Evolutionary conservation across 345 rosid species (phyloP), one percentile per base, ranked within the genome.

Genomic region (Lepidium sativum): DNA sequence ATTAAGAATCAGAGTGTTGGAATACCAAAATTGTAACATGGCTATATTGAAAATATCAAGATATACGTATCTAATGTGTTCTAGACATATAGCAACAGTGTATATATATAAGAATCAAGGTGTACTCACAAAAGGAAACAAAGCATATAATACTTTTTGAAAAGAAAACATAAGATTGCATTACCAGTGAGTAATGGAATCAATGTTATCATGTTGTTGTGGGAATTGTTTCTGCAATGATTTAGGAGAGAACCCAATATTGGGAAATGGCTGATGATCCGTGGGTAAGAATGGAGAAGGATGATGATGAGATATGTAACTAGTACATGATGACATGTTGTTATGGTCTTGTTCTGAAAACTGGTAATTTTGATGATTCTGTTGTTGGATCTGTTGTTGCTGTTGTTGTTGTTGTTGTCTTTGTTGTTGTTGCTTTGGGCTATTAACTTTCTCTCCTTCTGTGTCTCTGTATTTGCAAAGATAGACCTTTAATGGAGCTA

Each of bases 391-490:
- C 59, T 35, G 79, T 10, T 73, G 77, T 8, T 60, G 76, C 8
- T 79, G 69, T 21, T 56, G 76, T 9, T 56, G 76, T 9, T 40
- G 62, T 20, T 38, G 51, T 44, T 68, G 75, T 3, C 63, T 60
- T 3, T 58, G 66, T 27, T 76, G 76, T 60, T 80, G 84, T 41
- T 79, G 84, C 57, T 80, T 86, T 0, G 94, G 90, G 60, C 81
- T 65, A 14, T 80, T 82, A 23, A 81, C 65, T 71, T 82, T 86
- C 29, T 84, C 88, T 11, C 87, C 94, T 29, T 86, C 94, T 5
- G 80, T 82, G 3, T 86, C 86, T 57, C 83, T 72, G 18, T 84
- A 84, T 63, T 84, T 86, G 75, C 40, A 69, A 41, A 82, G 76
- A 39, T 86, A 86, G n/a, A 76, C 40, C 40, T 86, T 84, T 1